Percentiles rank a stretch among this genome's conserved stretches.
phyloP scores from a whole-genome alignment of 75 land plant genomes.

The Selaginella tamariscina region DNA sequence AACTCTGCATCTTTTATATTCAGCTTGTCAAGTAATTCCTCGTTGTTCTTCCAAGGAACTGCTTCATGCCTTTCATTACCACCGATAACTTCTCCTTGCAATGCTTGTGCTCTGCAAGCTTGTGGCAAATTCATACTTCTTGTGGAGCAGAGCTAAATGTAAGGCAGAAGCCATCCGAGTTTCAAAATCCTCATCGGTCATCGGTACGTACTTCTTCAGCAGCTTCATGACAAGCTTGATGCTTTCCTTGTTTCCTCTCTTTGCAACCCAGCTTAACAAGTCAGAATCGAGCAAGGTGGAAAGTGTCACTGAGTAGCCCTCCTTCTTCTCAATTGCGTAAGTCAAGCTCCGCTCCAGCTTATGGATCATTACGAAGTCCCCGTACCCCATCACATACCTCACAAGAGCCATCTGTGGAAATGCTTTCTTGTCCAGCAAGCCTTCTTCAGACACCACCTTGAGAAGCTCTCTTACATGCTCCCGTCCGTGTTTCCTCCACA shows the following conservation, averaged over 20 bases:
- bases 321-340: not conserved
- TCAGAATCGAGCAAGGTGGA: not conserved
- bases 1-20: not conserved
- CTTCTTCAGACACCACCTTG: not conserved
- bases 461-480: not conserved
- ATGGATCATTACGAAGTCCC: not conserved
- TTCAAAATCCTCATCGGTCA: not conserved
- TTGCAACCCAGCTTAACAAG: not conserved
- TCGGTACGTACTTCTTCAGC: not conserved
- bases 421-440: not conserved
- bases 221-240: not conserved
- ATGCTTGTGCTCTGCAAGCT: not conserved
- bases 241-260: conserved; percentile 3
- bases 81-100: not conserved
- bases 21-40: not conserved
- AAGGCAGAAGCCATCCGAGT: not conserved
- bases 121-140: not conserved
- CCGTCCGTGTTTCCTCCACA: not conserved
- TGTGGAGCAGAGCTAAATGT: not conserved
- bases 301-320: not conserved
- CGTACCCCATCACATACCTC: not conserved
- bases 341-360: not conserved
- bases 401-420: not conserved
- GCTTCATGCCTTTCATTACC: not conserved
- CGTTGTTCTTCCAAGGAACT: not conserved